Evolutionary conservation across 306 rosid species (phyloP), one percentile per base, ranked within the genome.

Genomic region (Sechiopsis laciniata): DNA sequence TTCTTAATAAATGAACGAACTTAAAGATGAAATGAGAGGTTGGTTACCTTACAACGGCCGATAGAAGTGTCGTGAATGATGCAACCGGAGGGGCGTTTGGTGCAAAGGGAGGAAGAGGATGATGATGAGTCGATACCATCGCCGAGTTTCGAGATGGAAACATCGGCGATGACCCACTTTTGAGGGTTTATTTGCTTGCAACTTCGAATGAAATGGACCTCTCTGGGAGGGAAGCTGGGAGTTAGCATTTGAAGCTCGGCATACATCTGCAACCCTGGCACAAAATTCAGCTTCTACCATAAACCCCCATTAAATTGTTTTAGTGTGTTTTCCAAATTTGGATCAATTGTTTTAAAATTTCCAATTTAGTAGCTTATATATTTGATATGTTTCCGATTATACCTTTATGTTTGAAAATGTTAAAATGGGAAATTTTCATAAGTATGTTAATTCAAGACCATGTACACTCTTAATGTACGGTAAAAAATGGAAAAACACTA

Each of bases 31-130:
- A 26, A 26, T 26, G 2, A 37, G 17, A 51, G 6, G 0, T 4
- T 16, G 40, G 48, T 87, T 87, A 94, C 99, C 88, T 94, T 94
- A 86, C 97, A 94, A 75, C 86, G 97, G 65, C 95, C 96, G 48
- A 91, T 87, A 20, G 97, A 83, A 76, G 85, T 85, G 71, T 91
- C 97, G 76, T 94, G 87, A 51, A 94, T 91, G 75, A 94, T 85
- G 85, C 99, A 94, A 78, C 99, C 99, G 0, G 99, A 94, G n/a
- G 99, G 95, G 50, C 92, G 96, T 84, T 88, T 94, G 77, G 95
- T 79, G 79, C 96, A 93, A 73, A 37, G 42, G 42, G 42, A 37
- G 7, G 81, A 86, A 51, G 91, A 86, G 58, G 88, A 82, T 45
- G 95, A 90, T 0, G 87, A 89, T 0, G 87, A 89, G 21, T 89